These are phyloP conservation scores for Plasmodium knowlesi DNA, from an alignment of 169 alveolate genomes.

Conservation along the genomic window DNA sequence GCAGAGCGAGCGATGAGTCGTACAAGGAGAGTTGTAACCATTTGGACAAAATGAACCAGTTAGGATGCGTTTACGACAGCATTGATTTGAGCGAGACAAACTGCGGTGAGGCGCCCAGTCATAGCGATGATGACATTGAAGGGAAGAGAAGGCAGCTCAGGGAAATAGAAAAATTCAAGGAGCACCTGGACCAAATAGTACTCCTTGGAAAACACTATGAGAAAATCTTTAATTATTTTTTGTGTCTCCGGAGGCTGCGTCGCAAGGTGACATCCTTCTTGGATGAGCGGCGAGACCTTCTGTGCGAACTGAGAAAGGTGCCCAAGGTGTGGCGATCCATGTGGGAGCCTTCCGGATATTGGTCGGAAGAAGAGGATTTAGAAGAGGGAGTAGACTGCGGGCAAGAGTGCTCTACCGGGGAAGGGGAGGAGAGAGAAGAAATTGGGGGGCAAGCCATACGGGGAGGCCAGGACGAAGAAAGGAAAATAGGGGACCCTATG, in stretches of 20 bases:
- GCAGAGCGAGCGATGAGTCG: constrained; percentile 13
- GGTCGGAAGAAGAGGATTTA: background rate
- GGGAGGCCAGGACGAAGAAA: background rate
- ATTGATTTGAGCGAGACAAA: background rate
- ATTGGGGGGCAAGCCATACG: background rate
- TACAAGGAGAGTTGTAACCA: constrained; percentile 8
- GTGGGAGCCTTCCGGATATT: background rate
- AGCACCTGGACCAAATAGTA: background rate
- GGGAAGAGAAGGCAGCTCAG: background rate
- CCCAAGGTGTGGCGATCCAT: constrained; percentile 1
- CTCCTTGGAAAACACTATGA: background rate
- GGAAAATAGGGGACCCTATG: background rate
- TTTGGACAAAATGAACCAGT: constrained; percentile 26
- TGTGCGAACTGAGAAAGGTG: background rate
- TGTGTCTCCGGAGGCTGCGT: background rate
- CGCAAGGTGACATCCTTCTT: background rate
- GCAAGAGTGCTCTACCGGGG: background rate
- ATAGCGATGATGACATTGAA: constrained; percentile 2
- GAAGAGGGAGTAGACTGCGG: background rate
- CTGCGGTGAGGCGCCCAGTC: background rate
- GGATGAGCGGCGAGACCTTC: background rate
- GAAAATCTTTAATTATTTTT: background rate
- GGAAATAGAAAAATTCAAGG: constrained; percentile 1
- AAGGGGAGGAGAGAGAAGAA: background rate
- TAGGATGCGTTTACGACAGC: constrained; percentile 29